Conservation (phyloP, 805 yeast species). For the Teunomyces atbi region DNA sequence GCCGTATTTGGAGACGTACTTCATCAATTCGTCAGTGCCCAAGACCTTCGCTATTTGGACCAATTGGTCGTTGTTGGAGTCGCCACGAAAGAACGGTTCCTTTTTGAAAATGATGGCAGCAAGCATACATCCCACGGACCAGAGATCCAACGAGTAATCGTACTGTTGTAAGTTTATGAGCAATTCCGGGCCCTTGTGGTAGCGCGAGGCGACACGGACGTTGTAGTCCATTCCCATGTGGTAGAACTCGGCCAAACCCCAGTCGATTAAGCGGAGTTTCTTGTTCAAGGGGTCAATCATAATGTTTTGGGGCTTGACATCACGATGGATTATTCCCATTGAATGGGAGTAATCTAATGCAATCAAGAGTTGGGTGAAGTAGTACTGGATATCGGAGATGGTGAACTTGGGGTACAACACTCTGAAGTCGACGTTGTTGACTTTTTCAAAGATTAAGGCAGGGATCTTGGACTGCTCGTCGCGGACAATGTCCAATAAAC, state of each 20-base stretch:
- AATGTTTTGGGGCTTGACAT: constrained; percentile 92
- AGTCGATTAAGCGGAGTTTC: constrained; percentile 79
- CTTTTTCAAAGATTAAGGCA: constrained; percentile 81
- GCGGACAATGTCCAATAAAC: constrained; percentile 74
- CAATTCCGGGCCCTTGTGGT: constrained; percentile 91
- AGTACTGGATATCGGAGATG: constrained; percentile 73
- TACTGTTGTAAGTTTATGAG: constrained; percentile 82
- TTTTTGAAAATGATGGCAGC: constrained; percentile 88
- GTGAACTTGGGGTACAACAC: constrained; percentile 76
- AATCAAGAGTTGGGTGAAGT: constrained; percentile 74
- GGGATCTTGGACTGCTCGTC: constrained; percentile 82
- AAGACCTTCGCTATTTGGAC: constrained; percentile 85
- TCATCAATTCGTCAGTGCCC: constrained; percentile 77
- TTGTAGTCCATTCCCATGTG: constrained; percentile 88
- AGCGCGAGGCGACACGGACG: constrained; percentile 90
- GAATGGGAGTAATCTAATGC: constrained; percentile 91
- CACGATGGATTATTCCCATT: constrained; percentile 94
- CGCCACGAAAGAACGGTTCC: constrained; percentile 92
- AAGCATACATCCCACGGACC: constrained; percentile 93
- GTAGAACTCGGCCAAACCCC: constrained; percentile 95
- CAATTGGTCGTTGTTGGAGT: constrained; percentile 85
- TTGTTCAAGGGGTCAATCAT: constrained; percentile 83
- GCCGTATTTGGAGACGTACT: constrained; percentile 69
- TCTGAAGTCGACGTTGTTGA: constrained; percentile 80
- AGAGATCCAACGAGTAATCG: constrained; percentile 87